These are phyloP conservation scores for Mucuna pruriens DNA, from an alignment of 306 rosid species.

Conservation along the genomic window DNA sequence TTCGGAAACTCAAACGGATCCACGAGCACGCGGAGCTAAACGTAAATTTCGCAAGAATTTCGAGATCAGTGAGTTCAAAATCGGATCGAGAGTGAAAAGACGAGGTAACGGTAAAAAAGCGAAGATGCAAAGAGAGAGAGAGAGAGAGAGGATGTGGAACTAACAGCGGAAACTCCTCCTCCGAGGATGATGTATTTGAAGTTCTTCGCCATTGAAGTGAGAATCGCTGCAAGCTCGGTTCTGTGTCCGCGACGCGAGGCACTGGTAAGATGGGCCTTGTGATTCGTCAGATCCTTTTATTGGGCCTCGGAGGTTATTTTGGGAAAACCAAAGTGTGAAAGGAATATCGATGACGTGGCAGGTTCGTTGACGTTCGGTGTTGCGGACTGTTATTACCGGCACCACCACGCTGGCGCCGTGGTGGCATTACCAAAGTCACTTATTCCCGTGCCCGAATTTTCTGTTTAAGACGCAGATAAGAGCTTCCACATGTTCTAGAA, in stretches of 20 bases:
- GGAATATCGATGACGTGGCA: constrained; percentile 59
- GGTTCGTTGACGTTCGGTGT: not conserved
- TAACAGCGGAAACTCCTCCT: constrained; percentile 96
- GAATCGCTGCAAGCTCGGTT: constrained; percentile 24
- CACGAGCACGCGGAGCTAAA: not conserved
- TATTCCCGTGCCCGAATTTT: not conserved
- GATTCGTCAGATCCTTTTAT: constrained; percentile 38
- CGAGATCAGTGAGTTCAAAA: constrained; percentile 22
- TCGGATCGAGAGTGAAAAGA: not conserved
- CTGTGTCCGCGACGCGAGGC: not conserved
- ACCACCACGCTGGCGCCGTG: constrained; percentile 26
- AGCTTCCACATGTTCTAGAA: too few species aligned
- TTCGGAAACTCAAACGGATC: not conserved
- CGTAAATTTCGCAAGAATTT: not conserved
- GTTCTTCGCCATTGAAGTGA: constrained; percentile 66
- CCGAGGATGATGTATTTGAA: constrained; percentile 91
- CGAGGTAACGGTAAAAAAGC: not conserved
- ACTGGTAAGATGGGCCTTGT: not conserved
- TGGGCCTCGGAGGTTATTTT: constrained; percentile 30
- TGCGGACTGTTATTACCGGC: constrained; percentile 26
- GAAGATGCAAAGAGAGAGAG: not conserved
- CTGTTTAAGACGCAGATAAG: too few species aligned
- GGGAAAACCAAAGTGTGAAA: constrained; percentile 38
- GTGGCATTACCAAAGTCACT: not conserved
- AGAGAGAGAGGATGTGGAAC: constrained; percentile 38